A percentile compares a stretch with the other conserved stretches of the same genome.
These are phyloP conservation scores for Mucor plumbeus DNA, from an alignment of 371 early-diverging fungal species.

Conservation along the genomic window DNA sequence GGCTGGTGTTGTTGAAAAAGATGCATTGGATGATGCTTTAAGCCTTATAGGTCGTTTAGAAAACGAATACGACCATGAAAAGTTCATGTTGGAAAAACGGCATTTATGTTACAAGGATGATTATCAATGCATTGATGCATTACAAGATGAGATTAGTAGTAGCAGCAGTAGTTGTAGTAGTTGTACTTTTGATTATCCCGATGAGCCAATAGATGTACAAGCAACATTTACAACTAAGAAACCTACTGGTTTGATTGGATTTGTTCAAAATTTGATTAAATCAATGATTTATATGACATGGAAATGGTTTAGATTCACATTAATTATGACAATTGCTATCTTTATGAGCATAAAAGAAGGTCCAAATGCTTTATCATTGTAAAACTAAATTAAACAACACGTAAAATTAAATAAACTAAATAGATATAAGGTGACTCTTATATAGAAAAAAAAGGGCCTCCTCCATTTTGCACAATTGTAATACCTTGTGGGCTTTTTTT, in stretches of 20 bases:
- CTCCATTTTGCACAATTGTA: too few species aligned
- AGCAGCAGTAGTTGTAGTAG: neutral
- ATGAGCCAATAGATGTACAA: neutral
- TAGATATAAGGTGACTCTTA: neutral
- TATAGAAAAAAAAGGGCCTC: neutral
- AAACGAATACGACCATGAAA: slow-evolving; percentile 21
- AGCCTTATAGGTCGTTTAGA: slow-evolving; percentile 20
- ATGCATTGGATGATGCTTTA: slow-evolving; percentile 22
- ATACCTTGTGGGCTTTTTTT: neutral
- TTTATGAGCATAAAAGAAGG: slow-evolving; percentile 25
- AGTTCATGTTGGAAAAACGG: slow-evolving; percentile 17
- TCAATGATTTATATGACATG: slow-evolving; percentile 12
- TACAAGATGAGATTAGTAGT: neutral
- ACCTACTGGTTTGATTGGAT: slow-evolving; percentile 1
- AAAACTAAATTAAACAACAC: neutral
- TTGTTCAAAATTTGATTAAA: neutral
- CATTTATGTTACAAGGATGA: slow-evolving; percentile 8
- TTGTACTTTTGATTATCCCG: neutral
- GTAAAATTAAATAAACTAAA: neutral
- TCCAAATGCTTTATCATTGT: slow-evolving; percentile 8
- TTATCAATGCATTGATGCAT: neutral
- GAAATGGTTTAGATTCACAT: slow-evolving; percentile 21
- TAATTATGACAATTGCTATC: slow-evolving; percentile 23
- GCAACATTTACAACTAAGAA: neutral
- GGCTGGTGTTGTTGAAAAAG: slow-evolving; percentile 22